phyloP scores from a whole-genome alignment of 1,139 yeast species.

The Debaryomyces nepalensis region DNA sequence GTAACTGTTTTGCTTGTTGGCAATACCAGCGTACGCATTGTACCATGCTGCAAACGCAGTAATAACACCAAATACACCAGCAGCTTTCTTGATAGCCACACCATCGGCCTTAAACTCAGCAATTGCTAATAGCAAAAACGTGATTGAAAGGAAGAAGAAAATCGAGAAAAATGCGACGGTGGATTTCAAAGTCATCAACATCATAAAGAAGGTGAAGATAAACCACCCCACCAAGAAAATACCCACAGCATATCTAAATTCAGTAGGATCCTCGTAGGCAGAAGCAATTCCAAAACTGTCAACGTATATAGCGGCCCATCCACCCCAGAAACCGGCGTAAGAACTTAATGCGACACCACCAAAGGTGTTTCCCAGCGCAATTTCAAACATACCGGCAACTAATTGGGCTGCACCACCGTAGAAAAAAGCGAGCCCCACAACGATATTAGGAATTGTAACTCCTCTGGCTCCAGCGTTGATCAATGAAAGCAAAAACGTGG shows the following conservation, averaged over 20 bases:
- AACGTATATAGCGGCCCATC: constrained; percentile 74
- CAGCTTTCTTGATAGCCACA: constrained; percentile 57
- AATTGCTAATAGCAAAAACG: constrained; percentile 70
- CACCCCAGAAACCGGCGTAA: constrained; percentile 89
- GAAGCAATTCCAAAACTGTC: constrained; percentile 73
- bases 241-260: constrained; percentile 61
- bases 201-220: constrained; percentile 72
- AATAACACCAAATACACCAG: constrained; percentile 79
- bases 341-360: constrained; percentile 87
- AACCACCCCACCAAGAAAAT: constrained; percentile 80
- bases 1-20: constrained; percentile 72
- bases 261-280: constrained; percentile 50
- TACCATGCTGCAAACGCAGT: constrained; percentile 87
- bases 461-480: constrained; percentile 45
- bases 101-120: constrained; percentile 48
- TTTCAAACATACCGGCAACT: constrained; percentile 78
- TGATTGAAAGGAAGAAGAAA: constrained; percentile 65
- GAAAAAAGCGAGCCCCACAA: constrained; percentile 74
- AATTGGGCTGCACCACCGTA: constrained; percentile 84
- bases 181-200: constrained; percentile 73
- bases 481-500: constrained; percentile 80
- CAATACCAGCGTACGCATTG: constrained; percentile 90
- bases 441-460: constrained; percentile 38
- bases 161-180: constrained; percentile 75
- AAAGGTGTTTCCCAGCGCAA: constrained; percentile 81